Evolutionary conservation across 768 basidiomycete species (phyloP).

Genomic region (Boletus insuetus): DNA sequence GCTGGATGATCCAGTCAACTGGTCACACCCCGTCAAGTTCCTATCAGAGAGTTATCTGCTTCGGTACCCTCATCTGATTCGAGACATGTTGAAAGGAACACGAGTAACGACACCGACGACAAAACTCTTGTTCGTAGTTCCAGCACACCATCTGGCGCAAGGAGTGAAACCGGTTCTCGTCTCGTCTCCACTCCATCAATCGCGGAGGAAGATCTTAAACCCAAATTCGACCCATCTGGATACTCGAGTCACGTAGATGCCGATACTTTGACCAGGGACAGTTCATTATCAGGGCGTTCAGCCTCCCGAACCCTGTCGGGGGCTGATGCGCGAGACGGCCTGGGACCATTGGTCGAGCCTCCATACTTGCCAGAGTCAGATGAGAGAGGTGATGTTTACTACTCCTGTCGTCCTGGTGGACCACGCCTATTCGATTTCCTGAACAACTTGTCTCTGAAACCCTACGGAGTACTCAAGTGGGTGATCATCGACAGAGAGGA

Average conservation of each 20-base stretch:
- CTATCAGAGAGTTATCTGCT: slow-evolving; percentile 1
- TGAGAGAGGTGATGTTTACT: slow-evolving; percentile 44
- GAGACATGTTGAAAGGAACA: neutral
- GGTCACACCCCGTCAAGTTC: neutral
- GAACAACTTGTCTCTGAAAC: slow-evolving; percentile 53
- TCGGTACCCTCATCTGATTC: slow-evolving; percentile 3
- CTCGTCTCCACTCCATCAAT: slow-evolving; percentile 4
- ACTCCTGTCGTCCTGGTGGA: slow-evolving; percentile 69
- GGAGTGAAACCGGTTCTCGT: slow-evolving; percentile 5
- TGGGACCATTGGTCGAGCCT: slow-evolving; percentile 48
- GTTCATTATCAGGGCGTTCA: slow-evolving; percentile 6
- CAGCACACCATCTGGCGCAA: slow-evolving; percentile 9
- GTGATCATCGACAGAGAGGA: slow-evolving; percentile 69
- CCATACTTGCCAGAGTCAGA: slow-evolving; percentile 52
- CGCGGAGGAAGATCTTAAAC: slow-evolving; percentile 25
- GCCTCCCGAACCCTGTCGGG: slow-evolving; percentile 17
- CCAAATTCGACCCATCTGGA: slow-evolving; percentile 10
- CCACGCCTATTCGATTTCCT: slow-evolving; percentile 64
- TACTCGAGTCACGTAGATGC: neutral
- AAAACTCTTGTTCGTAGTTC: slow-evolving; percentile 6
- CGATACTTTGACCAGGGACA: slow-evolving; percentile 1
- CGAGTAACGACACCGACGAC: neutral
- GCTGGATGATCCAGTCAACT: neutral
- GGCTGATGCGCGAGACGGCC: slow-evolving; percentile 37
- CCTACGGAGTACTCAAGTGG: slow-evolving; percentile 69